phyloP scores from a whole-genome alignment of 1,284 basidiomycete species.

The Dichomitus squalens region DNA sequence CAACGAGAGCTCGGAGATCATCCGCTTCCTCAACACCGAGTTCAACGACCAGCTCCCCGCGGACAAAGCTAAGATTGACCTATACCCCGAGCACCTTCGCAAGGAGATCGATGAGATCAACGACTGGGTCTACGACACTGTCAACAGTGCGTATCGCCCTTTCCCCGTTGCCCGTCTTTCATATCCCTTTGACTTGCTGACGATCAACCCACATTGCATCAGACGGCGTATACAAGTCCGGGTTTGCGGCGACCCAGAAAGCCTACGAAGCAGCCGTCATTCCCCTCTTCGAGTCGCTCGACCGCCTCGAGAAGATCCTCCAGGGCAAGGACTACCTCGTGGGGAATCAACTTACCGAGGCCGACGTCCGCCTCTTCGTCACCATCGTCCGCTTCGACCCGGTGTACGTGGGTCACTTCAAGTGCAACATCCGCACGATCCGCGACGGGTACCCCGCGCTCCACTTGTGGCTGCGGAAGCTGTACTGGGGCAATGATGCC shows the following conservation, averaged over 20 bases:
- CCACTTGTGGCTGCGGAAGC: slow-evolving; percentile 83
- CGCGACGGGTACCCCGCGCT: slow-evolving; percentile 82
- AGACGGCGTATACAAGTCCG: slow-evolving; percentile 89
- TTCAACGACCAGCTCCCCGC: slow-evolving; percentile 76
- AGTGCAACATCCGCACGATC: slow-evolving; percentile 87
- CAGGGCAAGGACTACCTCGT: slow-evolving; percentile 82
- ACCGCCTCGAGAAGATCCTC: slow-evolving; percentile 81
- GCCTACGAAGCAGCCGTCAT: slow-evolving; percentile 83
- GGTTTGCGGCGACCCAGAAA: slow-evolving; percentile 83
- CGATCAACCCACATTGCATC: not conserved
- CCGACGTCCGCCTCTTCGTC: slow-evolving; percentile 89
- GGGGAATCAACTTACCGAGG: slow-evolving; percentile 85
- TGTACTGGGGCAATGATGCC: slow-evolving; percentile 91
- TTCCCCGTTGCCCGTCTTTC: not conserved
- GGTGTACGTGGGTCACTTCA: slow-evolving; percentile 93
- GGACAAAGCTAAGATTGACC: slow-evolving; percentile 53
- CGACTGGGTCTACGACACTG: slow-evolving; percentile 82
- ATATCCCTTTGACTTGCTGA: too few species aligned
- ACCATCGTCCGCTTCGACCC: slow-evolving; percentile 86
- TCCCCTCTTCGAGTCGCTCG: slow-evolving; percentile 76
- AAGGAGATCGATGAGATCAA: slow-evolving; percentile 87
- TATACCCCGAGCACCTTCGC: slow-evolving; percentile 25
- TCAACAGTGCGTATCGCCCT: slow-evolving; percentile 74
- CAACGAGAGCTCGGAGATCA: slow-evolving; percentile 94
- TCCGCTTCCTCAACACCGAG: slow-evolving; percentile 86